Conservation (phyloP, 2,329 filamentous ascomycete species). For the Fusarium torulosum region DNA sequence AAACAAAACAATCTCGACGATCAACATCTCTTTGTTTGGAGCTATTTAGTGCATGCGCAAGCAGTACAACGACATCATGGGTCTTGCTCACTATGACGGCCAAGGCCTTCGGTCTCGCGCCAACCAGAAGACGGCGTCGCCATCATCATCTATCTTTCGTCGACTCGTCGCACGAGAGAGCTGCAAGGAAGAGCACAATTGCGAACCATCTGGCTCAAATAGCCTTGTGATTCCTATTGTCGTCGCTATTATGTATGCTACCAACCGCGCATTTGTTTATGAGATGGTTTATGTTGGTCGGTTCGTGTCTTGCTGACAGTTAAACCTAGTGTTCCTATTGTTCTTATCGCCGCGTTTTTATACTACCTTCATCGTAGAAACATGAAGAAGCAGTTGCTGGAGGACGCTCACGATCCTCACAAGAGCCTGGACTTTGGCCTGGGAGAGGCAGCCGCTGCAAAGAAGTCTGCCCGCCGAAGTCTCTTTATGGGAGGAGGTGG, state of each 20-base stretch:
- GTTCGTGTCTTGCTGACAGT: slow-evolving; percentile 36
- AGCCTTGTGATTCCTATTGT: slow-evolving; percentile 73
- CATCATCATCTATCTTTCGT: slow-evolving; percentile 31
- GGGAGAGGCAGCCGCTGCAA: slow-evolving; percentile 57
- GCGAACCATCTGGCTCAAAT: slow-evolving; percentile 65
- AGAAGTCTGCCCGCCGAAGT: slow-evolving; percentile 53
- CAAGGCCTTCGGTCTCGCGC: slow-evolving; percentile 48
- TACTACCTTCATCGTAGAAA: slow-evolving; percentile 84
- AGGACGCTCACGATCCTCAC: slow-evolving; percentile 89
- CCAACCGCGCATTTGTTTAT: slow-evolving; percentile 6
- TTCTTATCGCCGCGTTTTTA: slow-evolving; percentile 74
- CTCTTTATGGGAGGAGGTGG: slow-evolving; percentile 63
- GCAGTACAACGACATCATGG: slow-evolving; percentile 35
- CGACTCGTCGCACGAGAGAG: slow-evolving; percentile 41
- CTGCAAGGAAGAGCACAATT: slow-evolving; percentile 56
- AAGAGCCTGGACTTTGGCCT: slow-evolving; percentile 94
- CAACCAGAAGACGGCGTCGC: slow-evolving; percentile 10
- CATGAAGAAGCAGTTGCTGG: slow-evolving; percentile 75
- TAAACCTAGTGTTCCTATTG: slow-evolving; percentile 76
- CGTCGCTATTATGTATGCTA: slow-evolving; percentile 76
- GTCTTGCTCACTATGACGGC: slow-evolving; percentile 34
- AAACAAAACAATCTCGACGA: slow-evolving; percentile 20
- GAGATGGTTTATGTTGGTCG: slow-evolving; percentile 4
- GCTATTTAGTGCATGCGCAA: slow-evolving; percentile 25
- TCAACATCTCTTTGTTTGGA: slow-evolving; percentile 23